Evolutionary conservation across 2,329 filamentous ascomycete genomes (phyloP), one percentile per base, ranked within the genome.

Genomic region (Penicillium sp.): DNA sequence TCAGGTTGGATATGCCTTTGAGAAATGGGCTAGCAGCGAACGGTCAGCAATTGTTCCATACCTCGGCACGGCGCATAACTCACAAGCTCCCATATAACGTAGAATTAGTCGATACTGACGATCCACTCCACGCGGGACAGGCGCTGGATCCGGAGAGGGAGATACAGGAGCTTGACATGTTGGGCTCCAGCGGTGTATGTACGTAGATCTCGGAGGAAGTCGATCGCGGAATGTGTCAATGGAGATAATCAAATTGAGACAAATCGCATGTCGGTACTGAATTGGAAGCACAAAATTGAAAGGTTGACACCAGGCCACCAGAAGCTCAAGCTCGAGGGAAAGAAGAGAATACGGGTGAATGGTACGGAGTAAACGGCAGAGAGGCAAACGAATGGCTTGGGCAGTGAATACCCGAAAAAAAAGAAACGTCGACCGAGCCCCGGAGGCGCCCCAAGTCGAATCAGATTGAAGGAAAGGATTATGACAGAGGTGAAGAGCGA

Each of bases 21-120:
- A 99, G 83, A 72, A 97, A 99, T 44, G 92, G 87, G 76, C 92
- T 96, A 68, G 44, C 44, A 57, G 18, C 38, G 44, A 22, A 55
- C 41, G 43, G 58, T 73, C 58, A 73, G 70, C 62, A 51, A 34
- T 65, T 62, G 32, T 34, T 13, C 45, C 27, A 16, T 59, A 63
- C 63, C 63, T 62, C 62, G 61, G 57, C 61, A 57, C 58, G 58
- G 62, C 61, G 60, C 51, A 39, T 16, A 34, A 80, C 84, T 67
- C 80, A 90, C 88, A 88, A 92, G 55, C 83, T 76, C 27, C 80
- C 80, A 45, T 82, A 78, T 56, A 90, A 68, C 52, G 70, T 75
- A 41, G 75, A 74, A 67, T 82, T 80, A 32, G 84, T 88, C 31
- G 88, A 90, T 56, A 95, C 80, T 0, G 88, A 91, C 6, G 89